phyloP scores from a whole-genome alignment of 2,329 filamentous ascomycete species.

The Escovopsis weberi region DNA sequence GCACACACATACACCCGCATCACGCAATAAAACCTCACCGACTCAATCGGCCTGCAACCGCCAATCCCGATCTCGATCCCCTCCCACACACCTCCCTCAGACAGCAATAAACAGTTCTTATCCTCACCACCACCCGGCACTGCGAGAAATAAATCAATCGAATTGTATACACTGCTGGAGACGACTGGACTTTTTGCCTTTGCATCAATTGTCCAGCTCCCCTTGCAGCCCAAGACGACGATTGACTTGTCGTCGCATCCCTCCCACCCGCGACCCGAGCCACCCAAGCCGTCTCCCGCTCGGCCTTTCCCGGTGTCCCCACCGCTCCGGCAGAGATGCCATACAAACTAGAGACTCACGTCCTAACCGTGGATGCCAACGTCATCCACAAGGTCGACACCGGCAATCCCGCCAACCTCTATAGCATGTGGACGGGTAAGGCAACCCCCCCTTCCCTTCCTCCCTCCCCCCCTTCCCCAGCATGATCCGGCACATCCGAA shows the following conservation, averaged over 20 bases:
- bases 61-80: background rate
- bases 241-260: background rate
- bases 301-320: too few relatives aligned
- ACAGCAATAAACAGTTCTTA: background rate
- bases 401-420: conserved; percentile 78
- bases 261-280: conserved; percentile 18
- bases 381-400: conserved; percentile 94
- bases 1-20: too few relatives aligned
- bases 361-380: conserved; percentile 81
- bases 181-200: conserved; percentile 4
- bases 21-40: background rate
- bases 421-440: conserved; percentile 95
- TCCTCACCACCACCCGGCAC: background rate
- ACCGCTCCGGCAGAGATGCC: conserved; percentile 47
- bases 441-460: background rate
- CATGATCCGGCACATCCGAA: too few relatives aligned
- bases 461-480: background rate
- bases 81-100: background rate
- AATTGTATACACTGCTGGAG: conserved; percentile 3
- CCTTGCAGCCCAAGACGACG: conserved; percentile 1
- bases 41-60: conserved; percentile 1
- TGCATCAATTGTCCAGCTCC: too few relatives aligned
- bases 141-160: too few relatives aligned
- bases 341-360: conserved; percentile 66
- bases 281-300: conserved; percentile 18